These are phyloP conservation scores for Tetradesmus lagerheimii DNA, from an alignment of 139 green algal genomes.

Conservation along the genomic window DNA sequence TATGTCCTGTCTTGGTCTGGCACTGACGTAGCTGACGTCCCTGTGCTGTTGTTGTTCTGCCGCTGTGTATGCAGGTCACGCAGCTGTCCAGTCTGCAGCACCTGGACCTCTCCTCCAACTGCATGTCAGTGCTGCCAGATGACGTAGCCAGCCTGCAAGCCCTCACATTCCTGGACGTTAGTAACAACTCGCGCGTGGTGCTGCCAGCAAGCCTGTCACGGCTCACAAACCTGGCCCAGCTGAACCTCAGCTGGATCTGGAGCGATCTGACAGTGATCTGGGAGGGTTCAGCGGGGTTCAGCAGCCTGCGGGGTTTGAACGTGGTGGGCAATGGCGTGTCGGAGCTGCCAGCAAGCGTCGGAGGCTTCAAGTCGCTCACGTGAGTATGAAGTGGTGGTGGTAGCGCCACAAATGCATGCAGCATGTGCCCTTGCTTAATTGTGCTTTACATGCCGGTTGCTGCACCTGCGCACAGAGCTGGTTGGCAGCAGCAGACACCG, in stretches of 20 bases:
- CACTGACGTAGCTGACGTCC: neutral
- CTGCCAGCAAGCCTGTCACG: conserved; percentile 14
- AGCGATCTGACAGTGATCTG: conserved; percentile 35
- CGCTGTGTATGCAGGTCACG: neutral
- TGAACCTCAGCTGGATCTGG: conserved; percentile 50
- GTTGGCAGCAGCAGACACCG: too few relatives aligned
- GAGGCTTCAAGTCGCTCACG: conserved; percentile 27
- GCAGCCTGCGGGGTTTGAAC: conserved; percentile 18
- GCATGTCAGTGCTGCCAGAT: conserved; percentile 27
- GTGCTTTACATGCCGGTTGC: neutral
- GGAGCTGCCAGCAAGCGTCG: conserved; percentile 15
- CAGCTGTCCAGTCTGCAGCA: conserved; percentile 17
- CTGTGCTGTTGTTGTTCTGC: neutral
- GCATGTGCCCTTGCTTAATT: too few relatives aligned
- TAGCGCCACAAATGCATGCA: neutral
- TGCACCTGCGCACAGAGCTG: neutral
- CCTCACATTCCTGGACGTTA: conserved; percentile 44
- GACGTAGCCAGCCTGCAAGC: neutral
- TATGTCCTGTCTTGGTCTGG: too few relatives aligned
- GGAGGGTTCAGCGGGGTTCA: conserved; percentile 27
- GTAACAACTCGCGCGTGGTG: conserved; percentile 41
- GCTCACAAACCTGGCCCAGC: conserved; percentile 14
- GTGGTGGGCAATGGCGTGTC: conserved; percentile 41
- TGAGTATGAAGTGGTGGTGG: neutral
- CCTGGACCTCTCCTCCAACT: conserved; percentile 46